Percentiles rank a stretch among this genome's conserved stretches.
Conservation (phyloP, 495 filamentous ascomycete genomes). For the Daldinia caldariorum region DNA sequence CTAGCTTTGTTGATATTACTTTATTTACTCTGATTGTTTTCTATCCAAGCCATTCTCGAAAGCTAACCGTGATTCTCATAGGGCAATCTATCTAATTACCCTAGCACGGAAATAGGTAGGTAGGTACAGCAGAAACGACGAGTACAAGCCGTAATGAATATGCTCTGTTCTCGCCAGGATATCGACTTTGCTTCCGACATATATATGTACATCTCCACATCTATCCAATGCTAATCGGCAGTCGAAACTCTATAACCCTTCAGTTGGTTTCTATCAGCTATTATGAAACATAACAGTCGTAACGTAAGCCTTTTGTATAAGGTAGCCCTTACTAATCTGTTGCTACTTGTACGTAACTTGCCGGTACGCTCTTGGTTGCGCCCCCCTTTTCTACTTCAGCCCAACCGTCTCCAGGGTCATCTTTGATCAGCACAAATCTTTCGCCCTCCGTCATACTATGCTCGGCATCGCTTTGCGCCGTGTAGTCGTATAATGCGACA, state of each 20-base stretch:
- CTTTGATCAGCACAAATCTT: conserved; percentile 84
- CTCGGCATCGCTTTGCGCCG: conserved; percentile 84
- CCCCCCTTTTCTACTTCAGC: conserved; percentile 93
- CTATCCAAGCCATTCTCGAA: no score
- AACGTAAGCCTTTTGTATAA: neutral
- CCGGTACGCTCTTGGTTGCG: conserved; percentile 90
- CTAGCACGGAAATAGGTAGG: neutral
- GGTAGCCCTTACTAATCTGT: conserved; percentile 19
- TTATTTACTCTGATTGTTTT: no score
- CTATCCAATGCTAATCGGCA: conserved; percentile 30
- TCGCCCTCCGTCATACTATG: conserved; percentile 92
- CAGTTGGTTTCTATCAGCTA: neutral
- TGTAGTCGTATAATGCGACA: conserved; percentile 91
- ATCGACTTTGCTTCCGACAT: conserved; percentile 27
- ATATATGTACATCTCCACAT: conserved; percentile 13
- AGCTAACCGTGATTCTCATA: no score
- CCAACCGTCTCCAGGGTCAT: conserved; percentile 93
- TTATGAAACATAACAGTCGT: neutral
- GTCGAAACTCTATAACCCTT: neutral
- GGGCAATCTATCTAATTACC: no score
- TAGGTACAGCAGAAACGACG: neutral
- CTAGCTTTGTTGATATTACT: no score
- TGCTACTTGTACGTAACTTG: conserved; percentile 82
- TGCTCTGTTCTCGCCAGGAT: conserved; percentile 1
- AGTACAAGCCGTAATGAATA: neutral